Base-by-base conservation (phyloP, 805 yeast genomes). In the Sugiyamaella marilandica region DNA sequence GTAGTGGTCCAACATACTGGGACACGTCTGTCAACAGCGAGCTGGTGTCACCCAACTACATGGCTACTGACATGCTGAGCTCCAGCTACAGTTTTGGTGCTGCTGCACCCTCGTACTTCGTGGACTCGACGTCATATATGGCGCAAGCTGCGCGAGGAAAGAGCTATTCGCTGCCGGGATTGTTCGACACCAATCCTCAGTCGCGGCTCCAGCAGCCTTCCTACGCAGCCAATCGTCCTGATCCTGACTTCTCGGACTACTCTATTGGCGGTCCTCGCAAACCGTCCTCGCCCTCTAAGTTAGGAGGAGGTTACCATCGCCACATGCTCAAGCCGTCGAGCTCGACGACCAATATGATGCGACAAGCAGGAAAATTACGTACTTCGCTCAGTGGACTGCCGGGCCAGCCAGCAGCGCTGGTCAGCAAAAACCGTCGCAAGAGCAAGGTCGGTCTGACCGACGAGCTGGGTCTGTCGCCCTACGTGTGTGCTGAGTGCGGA, bases 401-500 rank as follows among this genome's bases (percentile, higher is more conserved):
- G 5, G 37, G 26, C 14, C 24, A 16, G 5, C n/a, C 36, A n/a
- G 19, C 39, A 8, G 37, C 46, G 16, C 43, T 39, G 5, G 18
- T 45, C 18, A 47, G 10, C 31, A 45, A 44, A 32, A 14, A 50
- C 7, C 35, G 53, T 13, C 36, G 53, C 32, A 45, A 45, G 39
- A 29, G 45, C 24, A 46, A 50, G 41, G 47, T 44, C 35, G 48
- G 46, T 11, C 50, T 45, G 39, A 34, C 36, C 43, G 55, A 43
- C 37, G 53, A 50, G 16, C 43, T 39, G 13, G 19, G 24, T 5
- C 2, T 34, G 44, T 21, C 46, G 35, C 56, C 58, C 26, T 61
- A 62, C 57, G 60, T 59, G 16, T 85, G 92, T 61, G 63, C 71
- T 34, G 96, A 89, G 60, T 90, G 97, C 70, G 83, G 84, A 0